Evolutionary conservation across 2,329 filamentous ascomycete genomes (phyloP).

Genomic region (Xylaria sp.): DNA sequence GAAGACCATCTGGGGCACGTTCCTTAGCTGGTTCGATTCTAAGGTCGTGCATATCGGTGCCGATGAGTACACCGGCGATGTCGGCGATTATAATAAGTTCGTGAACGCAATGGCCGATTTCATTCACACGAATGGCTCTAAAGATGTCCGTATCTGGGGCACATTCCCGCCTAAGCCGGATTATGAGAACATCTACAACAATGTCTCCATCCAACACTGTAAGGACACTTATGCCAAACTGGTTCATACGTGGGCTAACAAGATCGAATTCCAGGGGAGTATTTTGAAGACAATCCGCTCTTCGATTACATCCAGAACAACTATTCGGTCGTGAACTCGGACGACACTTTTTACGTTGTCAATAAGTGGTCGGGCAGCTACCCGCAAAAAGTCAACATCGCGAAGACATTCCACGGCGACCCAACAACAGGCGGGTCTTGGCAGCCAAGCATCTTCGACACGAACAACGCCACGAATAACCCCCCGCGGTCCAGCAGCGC

Average conservation of each 20-base stretch:
- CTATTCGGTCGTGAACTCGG: slow-evolving; percentile 64
- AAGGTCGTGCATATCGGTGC: slow-evolving; percentile 68
- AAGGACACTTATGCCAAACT: slow-evolving; percentile 15
- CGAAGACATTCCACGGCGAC: slow-evolving; percentile 59
- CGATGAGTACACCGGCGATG: slow-evolving; percentile 63
- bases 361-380: slow-evolving; percentile 61
- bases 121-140: slow-evolving; percentile 54
- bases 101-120: slow-evolving; percentile 63
- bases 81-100: slow-evolving; percentile 62
- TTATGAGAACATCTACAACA: slow-evolving; percentile 54
- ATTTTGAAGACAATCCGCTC: slow-evolving; percentile 63
- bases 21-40: slow-evolving; percentile 66
- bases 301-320: slow-evolving; percentile 56
- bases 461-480: slow-evolving; percentile 60
- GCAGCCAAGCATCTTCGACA: slow-evolving; percentile 63
- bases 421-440: slow-evolving; percentile 55
- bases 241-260: slow-evolving; percentile 17
- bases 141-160: slow-evolving; percentile 66
- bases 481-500: slow-evolving; percentile 53
- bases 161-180: slow-evolving; percentile 60
- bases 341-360: slow-evolving; percentile 64
- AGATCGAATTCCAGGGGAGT: slow-evolving; percentile 53
- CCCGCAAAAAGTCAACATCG: slow-evolving; percentile 59
- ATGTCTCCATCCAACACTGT: slow-evolving; percentile 65
- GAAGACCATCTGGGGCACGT: slow-evolving; percentile 63